Conservation (phyloP, 2,329 filamentous ascomycete genomes). For the Penicillium sp. region DNA sequence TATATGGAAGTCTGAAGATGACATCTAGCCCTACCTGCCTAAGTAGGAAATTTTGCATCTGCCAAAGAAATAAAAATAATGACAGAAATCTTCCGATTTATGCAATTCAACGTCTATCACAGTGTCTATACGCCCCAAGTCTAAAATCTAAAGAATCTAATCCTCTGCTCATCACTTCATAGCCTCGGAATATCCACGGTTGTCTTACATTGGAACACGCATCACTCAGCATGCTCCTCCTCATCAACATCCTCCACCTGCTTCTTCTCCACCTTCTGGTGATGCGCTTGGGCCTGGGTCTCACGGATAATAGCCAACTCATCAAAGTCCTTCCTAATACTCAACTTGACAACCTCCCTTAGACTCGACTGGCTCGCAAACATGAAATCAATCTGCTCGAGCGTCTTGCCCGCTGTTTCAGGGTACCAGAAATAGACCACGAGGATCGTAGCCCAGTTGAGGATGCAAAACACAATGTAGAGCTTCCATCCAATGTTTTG, state of each 20-base stretch:
- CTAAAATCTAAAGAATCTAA: neutral
- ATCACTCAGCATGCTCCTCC: neutral
- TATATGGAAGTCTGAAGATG: too few species aligned
- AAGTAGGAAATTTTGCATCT: neutral
- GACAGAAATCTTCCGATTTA: neutral
- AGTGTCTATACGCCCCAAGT: neutral
- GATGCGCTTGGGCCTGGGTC: conserved; percentile 12
- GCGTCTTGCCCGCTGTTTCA: conserved; percentile 20
- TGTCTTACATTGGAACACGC: too few species aligned
- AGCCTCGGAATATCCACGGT: neutral
- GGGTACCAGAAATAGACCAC: conserved; percentile 37
- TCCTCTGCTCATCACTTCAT: neutral
- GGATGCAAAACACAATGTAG: conserved; percentile 28
- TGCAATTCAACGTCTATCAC: neutral
- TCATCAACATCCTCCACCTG: conserved; percentile 8
- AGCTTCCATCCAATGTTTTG: conserved; percentile 32
- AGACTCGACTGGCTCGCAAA: conserved; percentile 15
- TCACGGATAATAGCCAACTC: conserved; percentile 14
- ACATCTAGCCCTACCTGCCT: neutral
- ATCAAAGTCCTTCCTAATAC: conserved; percentile 15
- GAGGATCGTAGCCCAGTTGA: conserved; percentile 44
- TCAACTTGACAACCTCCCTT: conserved; percentile 15
- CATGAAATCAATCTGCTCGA: conserved; percentile 27
- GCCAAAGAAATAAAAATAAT: neutral
- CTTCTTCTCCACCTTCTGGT: conserved; percentile 13